phyloP scores from a whole-genome alignment of 2,329 filamentous ascomycete genomes.

The Ambrosiella beaveri region DNA sequence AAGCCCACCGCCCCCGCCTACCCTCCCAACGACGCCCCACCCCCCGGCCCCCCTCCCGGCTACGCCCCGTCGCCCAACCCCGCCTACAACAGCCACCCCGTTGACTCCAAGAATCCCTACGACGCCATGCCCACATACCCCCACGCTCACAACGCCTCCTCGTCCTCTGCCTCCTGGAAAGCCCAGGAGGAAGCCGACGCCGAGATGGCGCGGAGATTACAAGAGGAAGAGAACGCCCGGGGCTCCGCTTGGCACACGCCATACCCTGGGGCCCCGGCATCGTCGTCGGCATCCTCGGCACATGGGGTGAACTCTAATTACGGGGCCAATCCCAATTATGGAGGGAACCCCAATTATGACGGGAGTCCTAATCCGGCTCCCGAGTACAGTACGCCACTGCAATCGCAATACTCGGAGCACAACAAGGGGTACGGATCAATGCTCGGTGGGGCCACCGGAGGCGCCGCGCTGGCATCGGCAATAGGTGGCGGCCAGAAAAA shows the following conservation, averaged over 20 bases:
- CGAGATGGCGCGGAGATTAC: slow-evolving; percentile 55
- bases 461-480: slow-evolving; percentile 11
- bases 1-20: slow-evolving; percentile 54
- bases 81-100: slow-evolving; percentile 23
- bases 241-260: no score
- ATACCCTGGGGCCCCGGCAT: slow-evolving; percentile 22
- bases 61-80: slow-evolving; percentile 33
- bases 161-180: slow-evolving; percentile 18
- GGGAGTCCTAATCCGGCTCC: neutral
- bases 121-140: slow-evolving; percentile 18
- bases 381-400: neutral
- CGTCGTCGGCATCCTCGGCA: slow-evolving; percentile 19
- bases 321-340: neutral
- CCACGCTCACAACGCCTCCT: slow-evolving; percentile 18
- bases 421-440: slow-evolving; percentile 5
- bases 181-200: slow-evolving; percentile 52
- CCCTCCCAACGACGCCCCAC: slow-evolving; percentile 24
- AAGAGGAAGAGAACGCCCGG: slow-evolving; percentile 61
- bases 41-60: slow-evolving; percentile 47
- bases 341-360: slow-evolving; percentile 1
- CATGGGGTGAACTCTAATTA: slow-evolving; percentile 10
- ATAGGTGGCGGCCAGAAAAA: slow-evolving; percentile 22
- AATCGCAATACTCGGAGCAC: neutral
- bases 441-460: neutral
- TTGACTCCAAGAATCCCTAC: slow-evolving; percentile 59